These are phyloP conservation scores for Colletotrichum nymphaeae DNA, from an alignment of 2,329 filamentous ascomycete genomes.

Conservation along the genomic window DNA sequence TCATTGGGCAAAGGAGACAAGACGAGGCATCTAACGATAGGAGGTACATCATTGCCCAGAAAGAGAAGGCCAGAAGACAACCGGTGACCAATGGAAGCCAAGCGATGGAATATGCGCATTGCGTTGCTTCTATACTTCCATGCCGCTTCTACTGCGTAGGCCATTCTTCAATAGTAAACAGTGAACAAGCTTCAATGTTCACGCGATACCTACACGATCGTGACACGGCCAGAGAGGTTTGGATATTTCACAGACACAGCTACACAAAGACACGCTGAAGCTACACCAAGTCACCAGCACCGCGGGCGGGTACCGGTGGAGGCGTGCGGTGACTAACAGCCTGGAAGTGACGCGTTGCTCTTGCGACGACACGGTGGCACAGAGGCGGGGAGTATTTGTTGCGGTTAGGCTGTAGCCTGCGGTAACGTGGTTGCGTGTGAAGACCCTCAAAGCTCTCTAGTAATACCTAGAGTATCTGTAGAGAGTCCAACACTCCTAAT, in stretches of 20 bases:
- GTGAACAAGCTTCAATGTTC: background rate
- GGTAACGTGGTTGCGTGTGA: background rate
- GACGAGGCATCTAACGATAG: slow-evolving; percentile 9
- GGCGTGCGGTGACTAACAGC: slow-evolving; percentile 21
- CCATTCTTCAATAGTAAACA: background rate
- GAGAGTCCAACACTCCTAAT: background rate
- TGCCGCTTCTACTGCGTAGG: background rate
- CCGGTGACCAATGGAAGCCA: background rate
- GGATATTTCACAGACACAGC: no score
- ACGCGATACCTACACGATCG: background rate
- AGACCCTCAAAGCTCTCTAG: background rate
- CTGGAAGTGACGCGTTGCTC: slow-evolving; percentile 31
- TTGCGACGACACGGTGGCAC: slow-evolving; percentile 20
- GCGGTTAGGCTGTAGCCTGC: background rate
- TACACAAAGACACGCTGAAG: background rate
- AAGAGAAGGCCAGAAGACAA: slow-evolving; percentile 1
- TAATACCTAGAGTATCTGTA: no score
- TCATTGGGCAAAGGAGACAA: slow-evolving; percentile 12
- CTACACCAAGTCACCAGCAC: background rate
- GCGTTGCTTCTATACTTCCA: background rate
- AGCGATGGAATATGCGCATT: slow-evolving; percentile 6
- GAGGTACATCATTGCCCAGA: slow-evolving; percentile 19
- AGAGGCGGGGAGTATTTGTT: slow-evolving; percentile 13
- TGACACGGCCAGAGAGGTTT: background rate
- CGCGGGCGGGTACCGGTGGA: slow-evolving; percentile 15